Base-by-base conservation (phyloP, 2,329 filamentous ascomycete species). In the Stromatinia cepivora region DNA sequence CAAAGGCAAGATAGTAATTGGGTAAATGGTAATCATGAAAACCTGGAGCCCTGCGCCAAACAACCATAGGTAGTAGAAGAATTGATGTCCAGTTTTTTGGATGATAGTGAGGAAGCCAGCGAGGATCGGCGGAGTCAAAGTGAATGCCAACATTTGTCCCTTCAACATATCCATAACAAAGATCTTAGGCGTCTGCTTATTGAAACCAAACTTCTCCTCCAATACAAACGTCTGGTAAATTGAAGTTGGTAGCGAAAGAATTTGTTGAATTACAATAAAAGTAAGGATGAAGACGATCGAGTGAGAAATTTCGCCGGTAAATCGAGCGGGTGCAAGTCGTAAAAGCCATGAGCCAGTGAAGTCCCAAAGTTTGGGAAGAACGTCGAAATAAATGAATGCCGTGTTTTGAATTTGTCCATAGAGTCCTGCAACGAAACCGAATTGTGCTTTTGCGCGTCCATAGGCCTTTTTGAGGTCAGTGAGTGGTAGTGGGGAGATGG, bases 51-150 rank as follows among this genome's bases (percentile, higher is more conserved):
- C 90, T 71, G 97, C 89, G 75, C 92, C 90, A 78, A 99, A 98
- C 70, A 95, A 82, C 94, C 94, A 99, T 69, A 99, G 88, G 80
- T 97, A 99, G 83, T 96, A 97, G 85, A 98, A 97, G 86, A 99
- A 99, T 78, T 90, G 88, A 78, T 91, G 92, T 73, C 95, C 95
- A 17, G 96, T 97, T 82, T 91, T 92, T 81, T 97, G 90, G 77
- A 99, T 91, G 78, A 99, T 99, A 80, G 92, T 88, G 77, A 98
- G 87, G 84, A 99, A 96, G 54, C 90, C 95, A 74, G 92, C 92
- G 72, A 97, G 91, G 75, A 99, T 90, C 0, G 96, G 95, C 65
- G 93, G 89, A 71, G 92, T 91, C 70, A 99, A 86, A 61, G 88
- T 88, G 74, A 96, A 85, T 65, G 90, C 88, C 70, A 99, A 86